Percentiles rank a stretch among this genome's conserved stretches.
Evolutionary conservation across 169 alveolate species (phyloP).

Genomic region (Blepharisma undulans): DNA sequence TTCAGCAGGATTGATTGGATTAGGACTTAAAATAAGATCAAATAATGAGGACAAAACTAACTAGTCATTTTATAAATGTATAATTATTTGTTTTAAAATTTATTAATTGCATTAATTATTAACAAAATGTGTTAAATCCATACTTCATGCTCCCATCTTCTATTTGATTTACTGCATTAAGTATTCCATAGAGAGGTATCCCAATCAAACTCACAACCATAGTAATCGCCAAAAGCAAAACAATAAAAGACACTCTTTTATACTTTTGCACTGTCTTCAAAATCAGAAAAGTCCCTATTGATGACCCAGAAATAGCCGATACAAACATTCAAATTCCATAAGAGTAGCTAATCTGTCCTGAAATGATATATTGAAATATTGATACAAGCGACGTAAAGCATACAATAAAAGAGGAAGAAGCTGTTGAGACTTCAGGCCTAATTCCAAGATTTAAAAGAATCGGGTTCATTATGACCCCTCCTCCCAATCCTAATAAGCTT

Average conservation of each 20-base stretch:
- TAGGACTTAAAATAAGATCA: neutral
- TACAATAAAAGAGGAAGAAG: slow-evolving; percentile 76
- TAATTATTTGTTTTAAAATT: no score
- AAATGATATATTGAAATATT: slow-evolving; percentile 60
- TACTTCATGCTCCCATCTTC: neutral
- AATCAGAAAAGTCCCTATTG: slow-evolving; percentile 3
- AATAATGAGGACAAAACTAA: neutral
- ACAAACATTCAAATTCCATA: neutral
- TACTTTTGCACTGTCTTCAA: neutral
- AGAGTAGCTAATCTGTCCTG: slow-evolving; percentile 39
- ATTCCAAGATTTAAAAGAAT: slow-evolving; percentile 68
- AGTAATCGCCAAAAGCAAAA: slow-evolving; percentile 2
- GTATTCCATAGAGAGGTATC: slow-evolving; percentile 11
- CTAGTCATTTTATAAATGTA: neutral
- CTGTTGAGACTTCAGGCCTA: slow-evolving; percentile 78
- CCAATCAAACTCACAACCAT: neutral
- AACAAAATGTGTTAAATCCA: slow-evolving; percentile 22
- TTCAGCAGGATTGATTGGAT: neutral
- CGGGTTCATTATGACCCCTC: slow-evolving; percentile 75
- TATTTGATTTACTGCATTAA: neutral
- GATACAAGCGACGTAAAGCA: slow-evolving; percentile 61
- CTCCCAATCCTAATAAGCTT: slow-evolving; percentile 80
- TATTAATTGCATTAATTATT: neutral
- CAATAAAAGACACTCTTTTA: slow-evolving; percentile 22
- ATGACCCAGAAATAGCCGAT: neutral